Base-by-base conservation (phyloP, 305 asterid species). In the Fraxinus dipetala region DNA sequence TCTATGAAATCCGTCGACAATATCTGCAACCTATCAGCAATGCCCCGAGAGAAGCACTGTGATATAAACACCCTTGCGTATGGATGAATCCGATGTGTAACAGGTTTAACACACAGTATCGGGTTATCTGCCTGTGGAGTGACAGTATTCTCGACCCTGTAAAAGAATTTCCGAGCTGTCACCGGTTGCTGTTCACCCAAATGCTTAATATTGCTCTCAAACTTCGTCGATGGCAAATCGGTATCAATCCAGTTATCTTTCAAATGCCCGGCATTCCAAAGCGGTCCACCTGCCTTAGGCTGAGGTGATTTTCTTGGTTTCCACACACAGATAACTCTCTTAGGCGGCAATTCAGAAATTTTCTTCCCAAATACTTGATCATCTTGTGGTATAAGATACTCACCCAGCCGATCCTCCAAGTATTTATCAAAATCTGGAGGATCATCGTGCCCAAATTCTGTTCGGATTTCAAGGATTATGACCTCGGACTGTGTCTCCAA, bases 61-160 rank as follows among this genome's bases (percentile, higher is more conserved):
- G 87, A 74, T 18, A 95, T 88, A 70, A 95, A 94, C 67, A 91
- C 74, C 91, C 99, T 91, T 20, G 93, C 91, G 30, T 90, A 93
- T 2, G 91, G 90, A 79, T 86, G 98, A 76, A 96, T 94, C 84
- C 99, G 84, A 65, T 86, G 78, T 2, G 99, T 94, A 5, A 94
- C 98, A 18, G 97, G 96, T 85, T 63, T 90, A 79, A 96, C 98
- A 81, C 98, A 94, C 85, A 94, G 5, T 0, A 93, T 86, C 54
- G 97, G 99, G 83, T 96, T 94, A 84, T 96, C 98, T 6, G 96
- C 95, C 87, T 96, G 98, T 5, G 99, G 98, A 73, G 98, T 96
- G 36, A 92, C 98, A 36, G 99, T 96, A 43, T 96, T 96, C 89
- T 96, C 99, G n/a, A 96, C 99, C 85, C 98, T 83, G 83, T 96